Evolutionary conservation across 78 protist genomes (phyloP).

Genomic region (Tieghemostelium lacteum): DNA sequence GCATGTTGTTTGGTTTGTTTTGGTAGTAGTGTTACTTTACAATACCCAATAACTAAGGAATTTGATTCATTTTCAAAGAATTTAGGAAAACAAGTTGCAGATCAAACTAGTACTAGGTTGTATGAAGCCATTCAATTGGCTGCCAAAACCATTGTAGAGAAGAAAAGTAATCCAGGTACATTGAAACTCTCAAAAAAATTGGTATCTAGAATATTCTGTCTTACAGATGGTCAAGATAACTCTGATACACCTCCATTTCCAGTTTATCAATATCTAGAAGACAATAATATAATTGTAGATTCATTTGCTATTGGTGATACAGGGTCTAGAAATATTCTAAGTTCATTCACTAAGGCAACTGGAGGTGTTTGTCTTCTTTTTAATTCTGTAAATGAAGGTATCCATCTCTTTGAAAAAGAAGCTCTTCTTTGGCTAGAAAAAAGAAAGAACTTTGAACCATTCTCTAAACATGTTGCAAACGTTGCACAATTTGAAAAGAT

Average conservation of each 20-base stretch:
- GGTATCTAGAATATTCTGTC: conserved; percentile 3
- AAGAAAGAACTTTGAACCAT: conserved; percentile 20
- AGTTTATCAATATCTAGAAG: background rate
- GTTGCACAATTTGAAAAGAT: too few species aligned
- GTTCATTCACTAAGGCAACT: conserved; percentile 7
- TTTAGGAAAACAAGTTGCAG: conserved; percentile 18
- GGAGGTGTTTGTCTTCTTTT: conserved; percentile 36
- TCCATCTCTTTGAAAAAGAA: conserved; percentile 46
- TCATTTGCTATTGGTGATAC: conserved; percentile 28
- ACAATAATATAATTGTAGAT: conserved; percentile 15
- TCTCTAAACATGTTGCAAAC: too few species aligned
- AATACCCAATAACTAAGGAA: conserved; percentile 7
- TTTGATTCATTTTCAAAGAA: conserved; percentile 52
- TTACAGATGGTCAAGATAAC: conserved; percentile 60
- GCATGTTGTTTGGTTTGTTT: conserved; percentile 30
- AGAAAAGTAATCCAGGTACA: background rate
- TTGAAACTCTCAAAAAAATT: background rate
- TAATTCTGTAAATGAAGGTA: background rate
- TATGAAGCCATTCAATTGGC: conserved; percentile 45
- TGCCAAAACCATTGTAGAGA: conserved; percentile 1
- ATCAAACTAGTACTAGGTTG: conserved; percentile 20
- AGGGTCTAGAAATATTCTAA: background rate
- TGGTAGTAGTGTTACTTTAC: background rate
- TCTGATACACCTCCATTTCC: background rate
- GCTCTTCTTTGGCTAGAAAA: background rate